Conservation (phyloP, 768 basidiomycete genomes). For the Sarcomyxa edulis region DNA sequence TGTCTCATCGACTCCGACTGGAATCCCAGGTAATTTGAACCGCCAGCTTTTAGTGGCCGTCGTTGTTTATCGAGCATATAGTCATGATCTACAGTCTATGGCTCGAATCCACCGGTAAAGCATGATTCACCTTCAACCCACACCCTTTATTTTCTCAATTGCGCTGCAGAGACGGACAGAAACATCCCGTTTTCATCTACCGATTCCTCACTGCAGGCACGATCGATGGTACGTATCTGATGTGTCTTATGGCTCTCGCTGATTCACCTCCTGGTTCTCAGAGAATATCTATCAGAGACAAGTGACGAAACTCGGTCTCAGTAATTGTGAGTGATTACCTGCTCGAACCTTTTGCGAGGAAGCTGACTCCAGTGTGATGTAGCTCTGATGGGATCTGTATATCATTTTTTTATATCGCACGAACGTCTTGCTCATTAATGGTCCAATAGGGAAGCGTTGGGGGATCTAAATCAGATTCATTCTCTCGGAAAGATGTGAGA, state of each 20-base stretch:
- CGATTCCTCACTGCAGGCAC: slow-evolving; percentile 82
- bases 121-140: too few relatives aligned
- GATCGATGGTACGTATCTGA: slow-evolving; percentile 65
- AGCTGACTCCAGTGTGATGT: slow-evolving; percentile 4
- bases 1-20: slow-evolving; percentile 89
- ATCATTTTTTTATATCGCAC: slow-evolving; percentile 5
- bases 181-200: slow-evolving; percentile 85
- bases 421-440: slow-evolving; percentile 1
- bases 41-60: not conserved
- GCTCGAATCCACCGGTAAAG: slow-evolving; percentile 86
- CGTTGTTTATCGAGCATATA: slow-evolving; percentile 19
- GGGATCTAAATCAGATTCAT: slow-evolving; percentile 74
- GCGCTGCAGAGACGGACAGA: slow-evolving; percentile 81
- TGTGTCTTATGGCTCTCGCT: not conserved
- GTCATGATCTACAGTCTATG: slow-evolving; percentile 95
- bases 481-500: slow-evolving; percentile 79
- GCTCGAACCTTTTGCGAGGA: slow-evolving; percentile 11
- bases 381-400: slow-evolving; percentile 73
- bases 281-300: slow-evolving; percentile 94
- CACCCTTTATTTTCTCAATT: slow-evolving; percentile 8
- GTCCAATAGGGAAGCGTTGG: slow-evolving; percentile 22
- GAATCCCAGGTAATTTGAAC: slow-evolving; percentile 70
- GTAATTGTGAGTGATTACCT: slow-evolving; percentile 60
- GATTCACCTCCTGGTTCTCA: slow-evolving; percentile 19
- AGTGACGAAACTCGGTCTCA: slow-evolving; percentile 88